These are phyloP conservation scores for Picochlorum sp. DNA, from an alignment of 139 green algal species.

Conservation along the genomic window DNA sequence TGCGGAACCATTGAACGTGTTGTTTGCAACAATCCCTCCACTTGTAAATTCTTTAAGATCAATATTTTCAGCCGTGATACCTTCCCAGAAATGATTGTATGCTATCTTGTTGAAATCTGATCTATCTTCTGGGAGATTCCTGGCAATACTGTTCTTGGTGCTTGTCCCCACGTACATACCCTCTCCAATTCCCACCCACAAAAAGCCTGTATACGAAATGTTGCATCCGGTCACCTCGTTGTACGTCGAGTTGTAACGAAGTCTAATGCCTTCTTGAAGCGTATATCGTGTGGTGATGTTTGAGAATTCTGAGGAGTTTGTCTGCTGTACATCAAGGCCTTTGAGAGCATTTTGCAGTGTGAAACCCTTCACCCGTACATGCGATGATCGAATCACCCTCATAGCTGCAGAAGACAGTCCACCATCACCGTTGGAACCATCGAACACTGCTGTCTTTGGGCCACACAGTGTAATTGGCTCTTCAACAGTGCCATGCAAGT, in stretches of 20 bases:
- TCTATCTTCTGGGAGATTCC: constrained; percentile 1
- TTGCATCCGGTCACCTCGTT: constrained; percentile 3
- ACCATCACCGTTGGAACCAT: constrained; percentile 2
- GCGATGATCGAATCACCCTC: neutral
- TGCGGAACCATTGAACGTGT: constrained; percentile 8
- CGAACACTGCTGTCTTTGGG: neutral
- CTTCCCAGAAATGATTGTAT: neutral
- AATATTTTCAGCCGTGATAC: constrained; percentile 7
- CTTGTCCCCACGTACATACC: constrained; percentile 9
- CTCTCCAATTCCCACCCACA: constrained; percentile 6
- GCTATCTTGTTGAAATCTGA: constrained; percentile 1
- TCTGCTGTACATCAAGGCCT: constrained; percentile 11
- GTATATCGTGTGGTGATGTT: constrained; percentile 3
- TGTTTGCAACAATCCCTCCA: constrained; percentile 4
- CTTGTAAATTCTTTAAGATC: constrained; percentile 15
- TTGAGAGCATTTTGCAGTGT: constrained; percentile 12
- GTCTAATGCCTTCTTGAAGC: constrained; percentile 9
- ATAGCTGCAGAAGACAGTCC: neutral
- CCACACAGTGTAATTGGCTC: constrained; percentile 7
- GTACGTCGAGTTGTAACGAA: constrained; percentile 6
- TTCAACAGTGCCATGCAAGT: neutral
- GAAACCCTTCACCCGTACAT: constrained; percentile 5
- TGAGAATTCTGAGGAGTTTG: constrained; percentile 2
- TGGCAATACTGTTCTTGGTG: constrained; percentile 12
- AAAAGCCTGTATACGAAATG: constrained; percentile 4